These are phyloP conservation scores for Rhamnella rubrinervis DNA, from an alignment of 331 rosid genomes.

Conservation along the genomic window DNA sequence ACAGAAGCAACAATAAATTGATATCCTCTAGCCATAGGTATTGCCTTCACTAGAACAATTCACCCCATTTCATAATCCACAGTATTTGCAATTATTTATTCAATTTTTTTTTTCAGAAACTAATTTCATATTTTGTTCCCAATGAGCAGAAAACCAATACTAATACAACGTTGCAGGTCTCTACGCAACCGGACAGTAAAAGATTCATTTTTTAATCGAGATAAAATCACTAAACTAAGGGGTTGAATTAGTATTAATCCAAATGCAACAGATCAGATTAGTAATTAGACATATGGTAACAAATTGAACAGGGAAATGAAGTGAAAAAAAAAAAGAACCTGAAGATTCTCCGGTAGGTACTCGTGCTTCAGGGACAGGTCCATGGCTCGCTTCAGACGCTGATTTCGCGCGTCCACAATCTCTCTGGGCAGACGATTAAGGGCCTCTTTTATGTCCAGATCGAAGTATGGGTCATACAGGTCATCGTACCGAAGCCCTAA, in stretches of 20 bases:
- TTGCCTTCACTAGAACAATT: too few relatives aligned
- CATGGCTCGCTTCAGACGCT: constrained; percentile 92
- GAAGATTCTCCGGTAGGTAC: constrained; percentile 74
- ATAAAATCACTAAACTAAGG: neutral
- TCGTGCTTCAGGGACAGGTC: constrained; percentile 97
- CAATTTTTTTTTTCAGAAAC: too few relatives aligned
- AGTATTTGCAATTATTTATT: too few relatives aligned
- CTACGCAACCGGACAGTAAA: too few relatives aligned
- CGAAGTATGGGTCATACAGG: constrained; percentile 80
- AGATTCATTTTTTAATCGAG: too few relatives aligned
- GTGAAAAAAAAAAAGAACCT: constrained; percentile 41
- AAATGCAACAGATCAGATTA: neutral
- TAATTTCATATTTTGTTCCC: too few relatives aligned
- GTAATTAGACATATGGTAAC: neutral
- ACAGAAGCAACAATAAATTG: too few relatives aligned
- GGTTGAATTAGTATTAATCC: neutral
- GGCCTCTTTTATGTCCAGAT: constrained; percentile 88
- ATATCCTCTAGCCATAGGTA: too few relatives aligned
- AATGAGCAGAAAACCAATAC: too few relatives aligned
- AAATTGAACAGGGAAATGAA: neutral
- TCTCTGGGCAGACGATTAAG: constrained; percentile 80
- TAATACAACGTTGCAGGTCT: too few relatives aligned
- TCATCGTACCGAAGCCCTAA: constrained; percentile 93
- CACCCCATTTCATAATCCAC: too few relatives aligned
- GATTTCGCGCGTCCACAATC: constrained; percentile 86